phyloP scores from a whole-genome alignment of 1,139 yeast genomes.

The Zygoascus sp. region DNA sequence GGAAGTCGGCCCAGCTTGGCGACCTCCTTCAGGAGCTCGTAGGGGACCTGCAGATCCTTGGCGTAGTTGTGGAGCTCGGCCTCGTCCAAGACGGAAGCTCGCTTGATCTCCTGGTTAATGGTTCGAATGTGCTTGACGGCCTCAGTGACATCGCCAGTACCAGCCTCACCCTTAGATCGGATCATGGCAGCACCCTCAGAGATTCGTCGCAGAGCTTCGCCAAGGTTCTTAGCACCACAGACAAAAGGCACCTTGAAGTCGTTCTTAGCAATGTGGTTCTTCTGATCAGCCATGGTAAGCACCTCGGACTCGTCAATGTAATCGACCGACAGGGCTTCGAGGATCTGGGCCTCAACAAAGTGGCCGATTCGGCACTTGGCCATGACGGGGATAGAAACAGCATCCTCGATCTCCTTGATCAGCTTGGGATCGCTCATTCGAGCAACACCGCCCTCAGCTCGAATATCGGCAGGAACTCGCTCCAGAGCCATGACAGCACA shows the following conservation, averaged over 20 bases:
- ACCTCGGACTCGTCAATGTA: constrained; percentile 83
- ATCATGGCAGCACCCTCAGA: constrained; percentile 87
- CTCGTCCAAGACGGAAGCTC: constrained; percentile 43
- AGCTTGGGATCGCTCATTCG: constrained; percentile 85
- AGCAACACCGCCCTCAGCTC: constrained; percentile 78
- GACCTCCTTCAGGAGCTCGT: constrained; percentile 48
- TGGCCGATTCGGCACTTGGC: constrained; percentile 88
- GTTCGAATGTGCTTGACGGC: constrained; percentile 74
- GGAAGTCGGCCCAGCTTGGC: constrained; percentile 62
- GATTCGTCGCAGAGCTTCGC: constrained; percentile 79
- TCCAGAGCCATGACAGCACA: constrained; percentile 91
- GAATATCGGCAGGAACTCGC: constrained; percentile 82
- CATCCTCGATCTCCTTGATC: constrained; percentile 71
- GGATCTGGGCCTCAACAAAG: constrained; percentile 74
- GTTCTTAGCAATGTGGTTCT: constrained; percentile 58
- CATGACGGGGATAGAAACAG: constrained; percentile 58
- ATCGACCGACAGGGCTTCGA: constrained; percentile 69
- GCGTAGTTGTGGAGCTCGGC: constrained; percentile 51
- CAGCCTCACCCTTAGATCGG: constrained; percentile 86
- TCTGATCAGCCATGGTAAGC: constrained; percentile 74
- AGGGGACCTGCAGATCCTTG: constrained; percentile 56
- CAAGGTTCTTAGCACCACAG: constrained; percentile 80
- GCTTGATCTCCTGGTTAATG: constrained; percentile 53
- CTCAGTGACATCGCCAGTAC: constrained; percentile 82
- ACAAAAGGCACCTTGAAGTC: constrained; percentile 73